A percentile compares a stretch with the other conserved stretches of the same genome.
These are phyloP conservation scores for Wickerhamiella pararugosa DNA, from an alignment of 1,139 yeast genomes.

Conservation along the genomic window DNA sequence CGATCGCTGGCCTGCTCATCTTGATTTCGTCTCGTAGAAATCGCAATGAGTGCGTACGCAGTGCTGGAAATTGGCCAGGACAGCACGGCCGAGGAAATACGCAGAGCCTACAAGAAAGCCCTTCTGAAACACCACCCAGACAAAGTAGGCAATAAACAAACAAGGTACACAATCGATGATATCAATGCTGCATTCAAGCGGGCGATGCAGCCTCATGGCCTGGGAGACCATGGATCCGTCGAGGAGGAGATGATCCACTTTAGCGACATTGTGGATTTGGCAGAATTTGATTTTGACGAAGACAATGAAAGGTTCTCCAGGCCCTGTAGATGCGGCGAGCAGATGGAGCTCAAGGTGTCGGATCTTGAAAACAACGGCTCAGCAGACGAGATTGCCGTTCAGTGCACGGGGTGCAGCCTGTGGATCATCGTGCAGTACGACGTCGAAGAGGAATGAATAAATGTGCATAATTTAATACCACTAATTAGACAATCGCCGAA, in stretches of 20 bases:
- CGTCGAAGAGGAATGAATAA: conserved; percentile 19
- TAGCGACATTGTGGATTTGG: conserved; percentile 49
- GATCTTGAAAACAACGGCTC: conserved; percentile 40
- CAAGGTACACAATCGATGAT: conserved; percentile 23
- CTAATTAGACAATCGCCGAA: background rate
- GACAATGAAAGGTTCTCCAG: conserved; percentile 29
- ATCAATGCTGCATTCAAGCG: conserved; percentile 47
- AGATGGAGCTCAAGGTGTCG: conserved; percentile 47
- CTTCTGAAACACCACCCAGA: conserved; percentile 68
- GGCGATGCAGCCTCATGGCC: conserved; percentile 22
- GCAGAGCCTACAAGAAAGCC: conserved; percentile 43
- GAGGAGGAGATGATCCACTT: conserved; percentile 23
- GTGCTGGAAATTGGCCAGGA: conserved; percentile 17
- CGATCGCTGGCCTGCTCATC: no score
- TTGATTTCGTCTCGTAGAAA: background rate
- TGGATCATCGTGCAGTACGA: conserved; percentile 67
- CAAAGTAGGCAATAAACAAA: conserved; percentile 24
- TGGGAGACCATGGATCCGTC: conserved; percentile 20
- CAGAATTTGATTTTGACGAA: conserved; percentile 28
- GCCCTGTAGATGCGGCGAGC: conserved; percentile 52
- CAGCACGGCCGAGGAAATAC: conserved; percentile 33
- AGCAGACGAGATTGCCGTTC: conserved; percentile 55
- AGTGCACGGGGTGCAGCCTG: conserved; percentile 66
- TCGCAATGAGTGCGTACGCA: conserved; percentile 10
- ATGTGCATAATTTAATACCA: background rate